Evolutionary conservation across 1,139 yeast species (phyloP), one percentile per base, ranked within the genome.

Genomic region (Blastobotrys apis): DNA sequence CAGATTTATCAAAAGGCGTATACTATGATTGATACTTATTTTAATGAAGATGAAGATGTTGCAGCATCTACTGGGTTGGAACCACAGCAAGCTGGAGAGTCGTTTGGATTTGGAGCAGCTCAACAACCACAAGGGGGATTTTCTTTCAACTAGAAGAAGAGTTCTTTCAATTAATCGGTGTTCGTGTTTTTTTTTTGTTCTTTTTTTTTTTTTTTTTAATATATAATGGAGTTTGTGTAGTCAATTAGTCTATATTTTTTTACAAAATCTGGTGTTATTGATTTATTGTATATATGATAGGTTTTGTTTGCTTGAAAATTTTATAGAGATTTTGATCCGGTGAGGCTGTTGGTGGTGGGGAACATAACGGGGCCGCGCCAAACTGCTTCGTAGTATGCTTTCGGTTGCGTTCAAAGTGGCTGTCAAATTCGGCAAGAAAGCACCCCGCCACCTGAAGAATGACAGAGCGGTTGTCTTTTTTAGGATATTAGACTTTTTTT

Each of bases 1-100:
- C 85, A 83, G 63, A 85, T 92, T 60, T 92, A 94, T 68, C 81
- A 84, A 63, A 90, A 90, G 72, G 94, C 98, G 36, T 94, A 77
- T 70, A 73, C 74, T 53, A 86, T 92, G 60, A 88, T 94, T 68
- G 96, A 87, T 62, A 86, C 82, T 58, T 92, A 87, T 70, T 92
- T 92, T 67, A 75, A 84, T 47, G 94, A 83, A 51, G 97, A 86
- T 45, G 94, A 80, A 45, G 83, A 72, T 44, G 79, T 72, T 45
- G 84, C 81, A 49, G 87, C 81, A 56, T 88, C 80, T 56, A 80
- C 83, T 49, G 86, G 82, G 45, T 72, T 90, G 64, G 92, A 85
- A 52, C 96, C 97, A 33, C 76, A 81, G 49, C 38, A 40, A 23
- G 64, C 65, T 33, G 94, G 94, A 37, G 90, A 86, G 59, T 80